These are phyloP conservation scores for Diplodia scrobiculata DNA, from an alignment of 2,329 filamentous ascomycete species.

Conservation along the genomic window DNA sequence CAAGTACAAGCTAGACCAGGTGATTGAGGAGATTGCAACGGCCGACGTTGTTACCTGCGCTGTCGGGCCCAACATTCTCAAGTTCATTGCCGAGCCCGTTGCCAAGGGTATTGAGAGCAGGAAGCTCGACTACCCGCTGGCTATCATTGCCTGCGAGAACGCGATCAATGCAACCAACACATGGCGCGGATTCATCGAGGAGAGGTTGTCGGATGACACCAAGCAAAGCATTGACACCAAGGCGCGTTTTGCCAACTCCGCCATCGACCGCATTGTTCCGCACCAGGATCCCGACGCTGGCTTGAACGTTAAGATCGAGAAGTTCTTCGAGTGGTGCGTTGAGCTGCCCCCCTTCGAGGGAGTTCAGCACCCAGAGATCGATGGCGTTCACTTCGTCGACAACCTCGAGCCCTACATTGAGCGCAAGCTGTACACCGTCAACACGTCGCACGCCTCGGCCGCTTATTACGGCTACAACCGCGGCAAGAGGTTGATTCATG, in stretches of 20 bases:
- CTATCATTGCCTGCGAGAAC: constrained; percentile 98
- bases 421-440: constrained; percentile 99
- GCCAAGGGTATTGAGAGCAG: constrained; percentile 88
- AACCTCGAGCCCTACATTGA: constrained; percentile 94
- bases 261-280: constrained; percentile 97
- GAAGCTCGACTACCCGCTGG: constrained; percentile 66
- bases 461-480: constrained; percentile 92
- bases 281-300: constrained; percentile 79
- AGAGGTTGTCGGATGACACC: constrained; percentile 70
- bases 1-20: constrained; percentile 76
- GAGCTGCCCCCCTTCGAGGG: constrained; percentile 79
- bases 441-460: constrained; percentile 93
- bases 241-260: constrained; percentile 92
- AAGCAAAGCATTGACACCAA: constrained; percentile 66
- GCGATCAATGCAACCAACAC: constrained; percentile 92
- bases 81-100: constrained; percentile 93
- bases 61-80: constrained; percentile 92
- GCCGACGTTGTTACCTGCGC: constrained; percentile 95
- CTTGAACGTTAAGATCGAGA: constrained; percentile 91
- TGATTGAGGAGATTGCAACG: constrained; percentile 80
- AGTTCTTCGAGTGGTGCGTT: constrained; percentile 99
- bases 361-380: constrained; percentile 69
- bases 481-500: constrained; percentile 84
- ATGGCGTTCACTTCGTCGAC: constrained; percentile 91
- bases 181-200: constrained; percentile 76